Conservation (phyloP, 2,329 filamentous ascomycete genomes). For the Paracamarosporium sp. region DNA sequence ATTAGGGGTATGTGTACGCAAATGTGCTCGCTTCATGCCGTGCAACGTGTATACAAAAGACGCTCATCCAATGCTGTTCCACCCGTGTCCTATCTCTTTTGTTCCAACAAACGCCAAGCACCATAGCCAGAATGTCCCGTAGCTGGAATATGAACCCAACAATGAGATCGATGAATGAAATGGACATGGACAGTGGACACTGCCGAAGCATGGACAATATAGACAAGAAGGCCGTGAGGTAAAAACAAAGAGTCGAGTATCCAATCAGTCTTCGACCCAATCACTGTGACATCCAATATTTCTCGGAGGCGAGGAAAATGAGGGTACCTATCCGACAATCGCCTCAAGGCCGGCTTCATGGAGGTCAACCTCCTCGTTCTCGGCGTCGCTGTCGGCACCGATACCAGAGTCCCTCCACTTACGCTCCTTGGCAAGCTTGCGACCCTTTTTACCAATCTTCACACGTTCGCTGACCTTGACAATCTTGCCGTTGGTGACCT, state of each 20-base stretch:
- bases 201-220: not conserved
- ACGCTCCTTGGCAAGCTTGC: constrained; percentile 32
- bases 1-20: not conserved
- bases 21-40: not conserved
- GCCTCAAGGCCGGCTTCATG: constrained; percentile 18
- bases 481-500: constrained; percentile 37
- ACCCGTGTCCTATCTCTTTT: not conserved
- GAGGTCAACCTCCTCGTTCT: constrained; percentile 19
- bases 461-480: constrained; percentile 39
- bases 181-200: not conserved
- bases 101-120: not conserved
- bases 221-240: not conserved
- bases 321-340: not conserved
- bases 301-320: not conserved
- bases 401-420: constrained; percentile 42
- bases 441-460: constrained; percentile 40
- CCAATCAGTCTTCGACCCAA: not conserved
- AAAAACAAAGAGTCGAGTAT: not conserved
- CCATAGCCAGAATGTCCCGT: not conserved
- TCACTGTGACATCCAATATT: not conserved
- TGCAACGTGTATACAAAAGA: not conserved
- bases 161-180: not conserved
- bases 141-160: too few relatives aligned
- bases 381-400: constrained; percentile 31
- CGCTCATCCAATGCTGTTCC: not conserved